Evolutionary conservation across 2,329 filamentous ascomycete species (phyloP).

Genomic region (Verruconis gallopava): DNA sequence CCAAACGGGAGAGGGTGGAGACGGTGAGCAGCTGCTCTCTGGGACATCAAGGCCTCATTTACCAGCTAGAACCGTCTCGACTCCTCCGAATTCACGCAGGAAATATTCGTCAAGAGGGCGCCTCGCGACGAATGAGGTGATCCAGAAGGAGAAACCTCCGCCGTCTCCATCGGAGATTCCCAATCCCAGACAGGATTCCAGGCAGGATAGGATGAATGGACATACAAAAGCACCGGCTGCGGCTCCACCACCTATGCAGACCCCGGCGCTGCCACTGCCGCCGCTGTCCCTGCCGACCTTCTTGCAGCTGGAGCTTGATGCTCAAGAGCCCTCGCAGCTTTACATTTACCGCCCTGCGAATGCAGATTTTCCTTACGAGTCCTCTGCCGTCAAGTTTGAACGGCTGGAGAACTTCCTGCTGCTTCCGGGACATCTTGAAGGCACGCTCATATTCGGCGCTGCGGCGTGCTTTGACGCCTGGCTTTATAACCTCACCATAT

Average conservation of each 20-base stretch:
- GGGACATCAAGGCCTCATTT: not conserved
- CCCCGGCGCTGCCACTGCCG: slow-evolving; percentile 28
- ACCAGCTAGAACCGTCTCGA: slow-evolving; percentile 5
- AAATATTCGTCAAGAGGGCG: slow-evolving; percentile 8
- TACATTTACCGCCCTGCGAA: slow-evolving; percentile 48
- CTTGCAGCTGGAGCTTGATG: slow-evolving; percentile 51
- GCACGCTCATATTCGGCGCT: slow-evolving; percentile 74
- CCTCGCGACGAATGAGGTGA: slow-evolving; percentile 12
- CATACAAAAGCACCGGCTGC: slow-evolving; percentile 16
- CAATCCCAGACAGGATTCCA: slow-evolving; percentile 21
- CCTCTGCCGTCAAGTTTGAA: slow-evolving; percentile 82
- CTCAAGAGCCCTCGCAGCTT: slow-evolving; percentile 45
- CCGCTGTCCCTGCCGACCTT: slow-evolving; percentile 52
- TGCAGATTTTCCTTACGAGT: slow-evolving; percentile 69
- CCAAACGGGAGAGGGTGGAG: not conserved
- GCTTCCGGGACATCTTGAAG: slow-evolving; percentile 69
- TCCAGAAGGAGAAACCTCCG: slow-evolving; percentile 22
- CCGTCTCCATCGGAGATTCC: slow-evolving; percentile 18
- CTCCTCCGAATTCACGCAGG: slow-evolving; percentile 3
- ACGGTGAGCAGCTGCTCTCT: not conserved
- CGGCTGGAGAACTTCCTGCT: slow-evolving; percentile 79
- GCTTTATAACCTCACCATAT: slow-evolving; percentile 91
- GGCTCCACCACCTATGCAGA: slow-evolving; percentile 24
- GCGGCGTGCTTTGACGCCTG: slow-evolving; percentile 89
- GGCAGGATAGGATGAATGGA: slow-evolving; percentile 13